Base-by-base conservation (phyloP, 2,329 filamentous ascomycete species). In the Parastagonospora nodorum region DNA sequence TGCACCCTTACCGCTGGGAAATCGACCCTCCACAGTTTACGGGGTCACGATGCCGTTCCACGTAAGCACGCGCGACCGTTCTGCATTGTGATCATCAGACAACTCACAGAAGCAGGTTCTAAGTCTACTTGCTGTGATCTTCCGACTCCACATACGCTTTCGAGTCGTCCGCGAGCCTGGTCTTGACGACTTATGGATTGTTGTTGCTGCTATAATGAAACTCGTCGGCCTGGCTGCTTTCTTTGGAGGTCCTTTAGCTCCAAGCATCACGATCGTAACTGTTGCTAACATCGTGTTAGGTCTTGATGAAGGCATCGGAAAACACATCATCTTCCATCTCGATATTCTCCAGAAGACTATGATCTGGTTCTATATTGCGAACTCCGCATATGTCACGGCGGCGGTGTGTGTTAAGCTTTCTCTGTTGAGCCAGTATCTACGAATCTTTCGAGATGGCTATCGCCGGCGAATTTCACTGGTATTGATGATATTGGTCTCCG, bases 161-260 rank as follows among this genome's bases (percentile, higher is more conserved):
- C 52, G 48, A 14, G 45, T 69, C 2, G 52, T 69, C 12, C 61
- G 63, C 28, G 60, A 69, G 24, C 63, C 64, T 5, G 65, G 71
- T n/a, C 67, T 67, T 60, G 70, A 74, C 45, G 71, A 74, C 41
- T 43, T 66, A n/a, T 60, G 71, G 5, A 67, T 74, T 19, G 50
- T 69, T 9, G 32, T 71, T 12, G 67, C 66, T 14, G 58, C 53
- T 10, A 8, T 68, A 1, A 53, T 67, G 24, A 67, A 67, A 28
- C 45, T 69, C 9, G 38, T 55, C 14, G 54, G 57, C 15, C 43
- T 67, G 11, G 43, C 65, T 9, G 48, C 43, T 8, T 64, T 67
- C 24, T 57, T 64, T 19, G 50, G 45, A 33, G 49, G 67, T 68
- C 58, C n/a, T 45, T 39, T 12, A 10, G n/a, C 15, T 2, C 28